These are phyloP conservation scores for Aplosporella prunicola DNA, from an alignment of 2,329 filamentous ascomycete species.

Conservation along the genomic window DNA sequence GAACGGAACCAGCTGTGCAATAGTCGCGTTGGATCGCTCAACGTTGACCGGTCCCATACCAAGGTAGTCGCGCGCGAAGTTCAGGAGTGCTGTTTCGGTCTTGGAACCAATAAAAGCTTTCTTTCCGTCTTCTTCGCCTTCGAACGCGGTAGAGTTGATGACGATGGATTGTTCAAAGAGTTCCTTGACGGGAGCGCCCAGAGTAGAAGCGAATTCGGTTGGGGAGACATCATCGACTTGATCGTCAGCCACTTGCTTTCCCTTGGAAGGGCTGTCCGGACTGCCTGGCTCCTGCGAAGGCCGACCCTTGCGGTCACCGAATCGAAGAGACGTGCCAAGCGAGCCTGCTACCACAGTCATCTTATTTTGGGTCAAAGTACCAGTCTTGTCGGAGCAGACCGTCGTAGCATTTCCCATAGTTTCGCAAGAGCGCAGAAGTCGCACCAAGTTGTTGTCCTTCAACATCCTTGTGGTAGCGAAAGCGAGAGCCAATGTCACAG, in stretches of 20 bases:
- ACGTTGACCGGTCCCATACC: constrained; percentile 53
- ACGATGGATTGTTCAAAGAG: constrained; percentile 49
- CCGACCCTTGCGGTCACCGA: constrained; percentile 37
- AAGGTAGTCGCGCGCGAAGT: constrained; percentile 56
- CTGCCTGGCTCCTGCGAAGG: constrained; percentile 17
- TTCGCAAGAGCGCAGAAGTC: constrained; percentile 57
- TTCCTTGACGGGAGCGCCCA: constrained; percentile 44
- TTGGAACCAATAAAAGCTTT: constrained; percentile 62
- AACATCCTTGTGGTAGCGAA: constrained; percentile 60
- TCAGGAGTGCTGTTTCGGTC: constrained; percentile 66
- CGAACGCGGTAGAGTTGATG: constrained; percentile 42
- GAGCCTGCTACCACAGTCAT: constrained; percentile 66
- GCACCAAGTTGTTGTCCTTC: constrained; percentile 62
- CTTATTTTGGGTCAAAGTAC: constrained; percentile 36
- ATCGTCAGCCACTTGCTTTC: constrained; percentile 27
- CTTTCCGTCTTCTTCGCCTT: constrained; percentile 52
- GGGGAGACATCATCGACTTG: constrained; percentile 41
- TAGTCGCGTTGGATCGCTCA: constrained; percentile 52
- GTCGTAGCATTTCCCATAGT: constrained; percentile 65
- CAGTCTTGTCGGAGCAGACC: constrained; percentile 56
- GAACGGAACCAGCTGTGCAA: constrained; percentile 50
- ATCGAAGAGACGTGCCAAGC: constrained; percentile 50
- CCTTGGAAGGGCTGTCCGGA: constrained; percentile 23
- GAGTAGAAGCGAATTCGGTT: constrained; percentile 44
- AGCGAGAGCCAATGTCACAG: constrained; percentile 58